Percentiles rank a stretch among this genome's conserved stretches.
phyloP scores from a whole-genome alignment of 2,329 filamentous ascomycete species.

The Calonectria pseudoreteaudii region DNA sequence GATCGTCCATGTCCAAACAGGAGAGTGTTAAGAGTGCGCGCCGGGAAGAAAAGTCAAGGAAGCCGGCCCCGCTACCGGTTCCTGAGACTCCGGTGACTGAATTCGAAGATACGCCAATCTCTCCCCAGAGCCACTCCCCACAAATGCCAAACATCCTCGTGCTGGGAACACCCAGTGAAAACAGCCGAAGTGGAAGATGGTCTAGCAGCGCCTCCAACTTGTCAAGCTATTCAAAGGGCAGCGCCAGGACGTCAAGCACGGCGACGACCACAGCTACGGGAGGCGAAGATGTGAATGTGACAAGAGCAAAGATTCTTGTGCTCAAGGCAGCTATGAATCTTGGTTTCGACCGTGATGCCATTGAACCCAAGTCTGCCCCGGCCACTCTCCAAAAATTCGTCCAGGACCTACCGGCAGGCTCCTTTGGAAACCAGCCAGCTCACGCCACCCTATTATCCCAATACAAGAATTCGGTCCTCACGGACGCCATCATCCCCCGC shows the following conservation, averaged over 20 bases:
- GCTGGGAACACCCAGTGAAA: slow-evolving; percentile 75
- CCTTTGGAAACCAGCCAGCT: slow-evolving; percentile 79
- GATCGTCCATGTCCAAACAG: slow-evolving; percentile 64
- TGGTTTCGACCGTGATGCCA: slow-evolving; percentile 76
- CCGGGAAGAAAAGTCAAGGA: slow-evolving; percentile 62
- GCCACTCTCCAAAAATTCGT: slow-evolving; percentile 79
- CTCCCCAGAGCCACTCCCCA: slow-evolving; percentile 80
- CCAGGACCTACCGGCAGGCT: slow-evolving; percentile 78
- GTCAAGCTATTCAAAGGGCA: slow-evolving; percentile 82
- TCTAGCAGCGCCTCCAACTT: slow-evolving; percentile 84
- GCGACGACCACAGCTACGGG: slow-evolving; percentile 75
- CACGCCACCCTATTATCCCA: slow-evolving; percentile 79
- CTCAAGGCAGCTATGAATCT: slow-evolving; percentile 88
- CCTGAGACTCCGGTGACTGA: slow-evolving; percentile 96
- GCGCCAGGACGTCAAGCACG: slow-evolving; percentile 75
- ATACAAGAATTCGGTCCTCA: slow-evolving; percentile 84
- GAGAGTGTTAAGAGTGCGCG: slow-evolving; percentile 62
- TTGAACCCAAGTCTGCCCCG: slow-evolving; percentile 58
- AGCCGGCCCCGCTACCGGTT: slow-evolving; percentile 55
- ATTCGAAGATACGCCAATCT: slow-evolving; percentile 90
- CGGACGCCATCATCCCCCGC: slow-evolving; percentile 70
- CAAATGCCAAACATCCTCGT: slow-evolving; percentile 90
- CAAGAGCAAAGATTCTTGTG: slow-evolving; percentile 81
- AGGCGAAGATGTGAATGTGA: slow-evolving; percentile 82
- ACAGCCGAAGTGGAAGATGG: slow-evolving; percentile 77